Base-by-base conservation (phyloP, 2,329 filamentous ascomycete species). In the Periglandula ipomoeae region DNA sequence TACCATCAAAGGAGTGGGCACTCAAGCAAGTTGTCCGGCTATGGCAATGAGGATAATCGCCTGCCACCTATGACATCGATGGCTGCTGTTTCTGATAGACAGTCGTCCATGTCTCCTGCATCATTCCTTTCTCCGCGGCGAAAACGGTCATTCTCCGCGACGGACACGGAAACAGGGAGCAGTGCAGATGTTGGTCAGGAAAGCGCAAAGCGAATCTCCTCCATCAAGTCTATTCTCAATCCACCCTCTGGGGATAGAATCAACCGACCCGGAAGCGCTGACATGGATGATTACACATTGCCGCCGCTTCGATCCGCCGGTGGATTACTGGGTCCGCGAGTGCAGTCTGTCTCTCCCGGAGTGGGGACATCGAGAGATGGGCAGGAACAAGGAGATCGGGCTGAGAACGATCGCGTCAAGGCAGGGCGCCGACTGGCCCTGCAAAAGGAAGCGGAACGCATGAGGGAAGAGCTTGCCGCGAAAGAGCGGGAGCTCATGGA, bases 191-290 rank as follows among this genome's bases (percentile, higher is more conserved):
- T 59, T n/a, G 66, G 68, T 2, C 66, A 70, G 22, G 73, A 79
- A 23, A 67, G 66, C 34, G 66, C 78, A 38, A 76, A 85, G 61
- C 79, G 85, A 13, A 67, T 89, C 4, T 87, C 82, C 17, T 87
- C 84, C 3, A 89, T 89, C 52, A 86, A 83, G 55, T 86, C 85
- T 5, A 84, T 89, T 40, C 68, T 90, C 11, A 89, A 89, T 53
- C 81, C 81, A 3, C 58, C 66, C 15, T 58, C 53, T 7, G 55
- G 53, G n/a, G 54, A 56, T n/a, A 52, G 55, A 19, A 55, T 53
- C 8, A 53, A 51, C 17, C 49, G 56, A 22, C 51, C 52, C 17
- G 65, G 70, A 52, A 61, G 67, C 50, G 59, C 70, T 42, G 62
- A 65, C 42, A 58, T 58, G 45, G 55, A 61, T 7, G 64, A 70